Evolutionary conservation across 768 basidiomycete species (phyloP).

Genomic region (Suillus clintonianus): DNA sequence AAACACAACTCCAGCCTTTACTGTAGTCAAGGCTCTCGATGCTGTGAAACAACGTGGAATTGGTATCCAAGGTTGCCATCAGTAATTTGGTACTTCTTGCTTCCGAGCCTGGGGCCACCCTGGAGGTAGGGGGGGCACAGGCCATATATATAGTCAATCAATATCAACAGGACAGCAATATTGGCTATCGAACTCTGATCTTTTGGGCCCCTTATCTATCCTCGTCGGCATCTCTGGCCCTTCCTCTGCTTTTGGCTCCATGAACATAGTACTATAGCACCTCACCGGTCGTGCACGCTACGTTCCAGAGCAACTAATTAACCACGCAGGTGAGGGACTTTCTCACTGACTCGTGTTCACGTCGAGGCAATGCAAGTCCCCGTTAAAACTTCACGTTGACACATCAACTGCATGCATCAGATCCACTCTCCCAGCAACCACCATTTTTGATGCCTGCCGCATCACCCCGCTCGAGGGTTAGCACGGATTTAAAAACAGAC

Average conservation of each 20-base stretch:
- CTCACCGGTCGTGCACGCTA: too few relatives aligned
- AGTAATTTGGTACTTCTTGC: not conserved
- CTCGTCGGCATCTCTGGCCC: too few relatives aligned
- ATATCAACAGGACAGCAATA: not conserved
- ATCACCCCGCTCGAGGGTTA: too few relatives aligned
- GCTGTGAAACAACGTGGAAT: not conserved
- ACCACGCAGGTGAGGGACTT: not conserved
- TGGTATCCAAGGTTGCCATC: constrained; percentile 11
- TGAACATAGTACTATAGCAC: not conserved
- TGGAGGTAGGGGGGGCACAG: not conserved
- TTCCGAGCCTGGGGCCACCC: not conserved
- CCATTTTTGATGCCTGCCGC: not conserved
- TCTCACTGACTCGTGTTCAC: not conserved
- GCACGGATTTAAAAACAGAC: not conserved
- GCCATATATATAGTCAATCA: not conserved
- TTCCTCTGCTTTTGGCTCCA: not conserved
- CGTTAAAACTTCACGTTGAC: not conserved
- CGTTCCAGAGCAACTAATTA: not conserved
- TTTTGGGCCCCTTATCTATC: not conserved
- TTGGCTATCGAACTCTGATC: not conserved
- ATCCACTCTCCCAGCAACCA: not conserved
- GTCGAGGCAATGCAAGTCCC: not conserved
- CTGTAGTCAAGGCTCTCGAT: not conserved
- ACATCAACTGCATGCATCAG: not conserved
- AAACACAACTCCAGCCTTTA: not conserved